phyloP scores from a whole-genome alignment of 148 eudicot genomes.

The Camellia lanceoleosa region DNA sequence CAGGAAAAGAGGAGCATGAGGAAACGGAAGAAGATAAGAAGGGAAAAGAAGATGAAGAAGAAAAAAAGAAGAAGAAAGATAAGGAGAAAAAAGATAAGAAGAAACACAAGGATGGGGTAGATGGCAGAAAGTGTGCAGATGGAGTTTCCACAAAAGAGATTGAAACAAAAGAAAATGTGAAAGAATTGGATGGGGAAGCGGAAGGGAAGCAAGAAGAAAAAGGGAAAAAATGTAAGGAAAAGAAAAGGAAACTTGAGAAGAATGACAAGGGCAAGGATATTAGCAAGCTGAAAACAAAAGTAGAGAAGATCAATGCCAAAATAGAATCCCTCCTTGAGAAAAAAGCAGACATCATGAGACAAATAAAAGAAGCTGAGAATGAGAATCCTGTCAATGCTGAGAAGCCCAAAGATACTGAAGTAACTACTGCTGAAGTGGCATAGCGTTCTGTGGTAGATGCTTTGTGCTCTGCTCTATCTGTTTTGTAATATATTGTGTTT shows the following conservation, averaged over 20 bases:
- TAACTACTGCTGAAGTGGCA: not conserved
- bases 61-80: conserved; percentile 12
- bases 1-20: conserved; percentile 1
- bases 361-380: conserved; percentile 53
- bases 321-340: conserved; percentile 62
- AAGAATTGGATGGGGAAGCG: conserved; percentile 16
- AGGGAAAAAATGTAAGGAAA: conserved; percentile 26
- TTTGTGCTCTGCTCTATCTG: not conserved
- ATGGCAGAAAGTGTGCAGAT: conserved; percentile 14
- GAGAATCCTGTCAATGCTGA: conserved; percentile 31
- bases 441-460: not conserved
- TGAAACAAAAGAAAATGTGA: conserved; percentile 19
- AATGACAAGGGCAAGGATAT: conserved; percentile 41
- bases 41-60: conserved; percentile 1
- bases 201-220: conserved; percentile 26
- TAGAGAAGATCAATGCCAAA: conserved; percentile 64
- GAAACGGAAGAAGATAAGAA: not conserved
- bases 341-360: conserved; percentile 48
- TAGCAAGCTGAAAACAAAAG: conserved; percentile 54
- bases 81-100: conserved; percentile 20
- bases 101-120: conserved; percentile 21
- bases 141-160: conserved; percentile 21
- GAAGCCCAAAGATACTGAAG: conserved; percentile 30
- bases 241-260: conserved; percentile 23
- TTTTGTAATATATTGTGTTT: not conserved